Evolutionary conservation across 2,329 filamentous ascomycete genomes (phyloP).

Genomic region (Orbilia brochopaga): DNA sequence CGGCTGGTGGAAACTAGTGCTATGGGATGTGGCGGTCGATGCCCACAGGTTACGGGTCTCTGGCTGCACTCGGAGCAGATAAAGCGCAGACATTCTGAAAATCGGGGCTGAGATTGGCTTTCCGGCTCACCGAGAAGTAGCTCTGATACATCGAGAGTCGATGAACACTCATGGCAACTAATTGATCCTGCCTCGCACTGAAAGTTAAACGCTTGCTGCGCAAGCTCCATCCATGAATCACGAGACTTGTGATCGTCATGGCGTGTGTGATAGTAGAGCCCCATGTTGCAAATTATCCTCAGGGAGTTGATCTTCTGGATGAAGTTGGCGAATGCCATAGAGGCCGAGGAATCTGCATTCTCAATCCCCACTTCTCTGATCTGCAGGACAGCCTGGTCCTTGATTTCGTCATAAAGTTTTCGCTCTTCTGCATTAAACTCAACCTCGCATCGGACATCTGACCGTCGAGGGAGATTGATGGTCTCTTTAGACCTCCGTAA

Average conservation of each 20-base stretch:
- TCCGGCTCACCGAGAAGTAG: constrained; percentile 50
- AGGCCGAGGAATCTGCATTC: constrained; percentile 25
- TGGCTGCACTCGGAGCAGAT: constrained; percentile 56
- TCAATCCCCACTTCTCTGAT: constrained; percentile 58
- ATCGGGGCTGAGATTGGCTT: constrained; percentile 44
- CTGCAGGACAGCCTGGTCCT: constrained; percentile 54
- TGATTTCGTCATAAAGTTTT: constrained; percentile 57
- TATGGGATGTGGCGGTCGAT: constrained; percentile 53
- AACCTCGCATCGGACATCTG: constrained; percentile 57
- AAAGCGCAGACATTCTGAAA: constrained; percentile 57
- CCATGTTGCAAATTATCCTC: constrained; percentile 62
- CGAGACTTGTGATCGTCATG: constrained; percentile 51
- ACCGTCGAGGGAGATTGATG: constrained; percentile 58
- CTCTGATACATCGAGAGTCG: constrained; percentile 53
- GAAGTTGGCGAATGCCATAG: constrained; percentile 58
- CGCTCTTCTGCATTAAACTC: constrained; percentile 58
- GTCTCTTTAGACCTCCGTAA: constrained; percentile 59
- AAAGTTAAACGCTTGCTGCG: constrained; percentile 58
- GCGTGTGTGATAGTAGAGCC: constrained; percentile 58
- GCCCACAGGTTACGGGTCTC: constrained; percentile 53
- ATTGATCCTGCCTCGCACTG: constrained; percentile 55
- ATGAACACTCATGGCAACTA: constrained; percentile 56
- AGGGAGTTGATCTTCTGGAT: constrained; percentile 61
- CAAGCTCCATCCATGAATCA: constrained; percentile 52
- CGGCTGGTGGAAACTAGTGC: constrained; percentile 54